Evolutionary conservation across 306 rosid genomes (phyloP).

Genomic region (Crataegus laevigata): DNA sequence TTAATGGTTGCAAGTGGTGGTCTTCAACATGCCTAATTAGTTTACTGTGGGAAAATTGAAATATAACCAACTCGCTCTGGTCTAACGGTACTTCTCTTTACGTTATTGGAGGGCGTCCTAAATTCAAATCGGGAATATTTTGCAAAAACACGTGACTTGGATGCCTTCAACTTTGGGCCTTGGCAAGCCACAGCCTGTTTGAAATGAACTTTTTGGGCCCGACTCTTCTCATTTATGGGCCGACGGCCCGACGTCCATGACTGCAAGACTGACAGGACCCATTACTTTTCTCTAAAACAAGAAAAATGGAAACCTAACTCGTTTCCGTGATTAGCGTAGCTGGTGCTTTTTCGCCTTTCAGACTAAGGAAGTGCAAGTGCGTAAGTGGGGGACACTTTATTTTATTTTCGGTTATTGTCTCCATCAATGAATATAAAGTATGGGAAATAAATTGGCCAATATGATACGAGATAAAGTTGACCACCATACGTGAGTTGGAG

Average conservation of each 20-base stretch:
- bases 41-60: background rate
- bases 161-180: background rate
- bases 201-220: background rate
- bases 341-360: background rate
- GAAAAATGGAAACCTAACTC: background rate
- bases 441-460: background rate
- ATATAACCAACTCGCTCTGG: background rate
- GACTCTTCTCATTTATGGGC: background rate
- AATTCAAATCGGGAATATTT: background rate
- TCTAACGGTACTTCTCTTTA: no score
- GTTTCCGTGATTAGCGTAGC: background rate
- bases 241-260: background rate
- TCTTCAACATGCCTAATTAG: background rate
- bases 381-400: background rate
- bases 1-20: background rate
- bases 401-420: background rate
- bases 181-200: background rate
- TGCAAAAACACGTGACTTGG: background rate
- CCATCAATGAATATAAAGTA: background rate
- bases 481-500: background rate
- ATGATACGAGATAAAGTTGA: background rate
- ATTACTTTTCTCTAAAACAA: background rate
- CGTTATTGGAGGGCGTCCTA: background rate
- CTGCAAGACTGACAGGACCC: background rate
- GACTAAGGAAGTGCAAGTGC: background rate